A percentile compares a stretch with the other conserved stretches of the same genome.
Evolutionary conservation across 148 eudicot species (phyloP).

Genomic region (Fagopyrum esculentum): DNA sequence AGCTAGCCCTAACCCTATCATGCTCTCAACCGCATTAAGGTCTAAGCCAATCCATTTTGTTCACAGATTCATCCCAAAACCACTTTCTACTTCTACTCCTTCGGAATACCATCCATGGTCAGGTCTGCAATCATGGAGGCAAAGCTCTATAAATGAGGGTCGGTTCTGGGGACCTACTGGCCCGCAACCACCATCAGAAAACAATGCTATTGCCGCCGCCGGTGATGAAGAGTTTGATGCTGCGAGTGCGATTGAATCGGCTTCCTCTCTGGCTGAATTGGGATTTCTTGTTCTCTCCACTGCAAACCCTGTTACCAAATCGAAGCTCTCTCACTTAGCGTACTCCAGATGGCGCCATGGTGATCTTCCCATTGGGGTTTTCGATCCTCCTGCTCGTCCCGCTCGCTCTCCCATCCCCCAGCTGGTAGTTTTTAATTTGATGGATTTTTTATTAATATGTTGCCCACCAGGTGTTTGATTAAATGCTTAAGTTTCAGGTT

Average conservation of each 20-base stretch:
- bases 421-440: conserved; percentile 30
- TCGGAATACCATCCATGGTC: conserved; percentile 46
- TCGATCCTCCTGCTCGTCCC: conserved; percentile 46
- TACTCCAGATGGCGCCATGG: conserved; percentile 40
- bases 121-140: conserved; percentile 71
- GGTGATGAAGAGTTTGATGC: conserved; percentile 5
- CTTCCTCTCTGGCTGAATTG: conserved; percentile 59
- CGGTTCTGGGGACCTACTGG: conserved; percentile 76
- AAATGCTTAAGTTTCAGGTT: conserved; percentile 36
- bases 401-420: conserved; percentile 71
- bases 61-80: neutral
- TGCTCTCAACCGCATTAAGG: conserved; percentile 9
- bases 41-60: neutral
- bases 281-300: conserved; percentile 70
- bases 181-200: conserved; percentile 32
- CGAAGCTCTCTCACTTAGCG: conserved; percentile 71
- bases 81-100: conserved; percentile 9
- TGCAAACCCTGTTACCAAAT: conserved; percentile 56
- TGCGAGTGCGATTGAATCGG: conserved; percentile 20
- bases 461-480: conserved; percentile 3
- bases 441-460: neutral
- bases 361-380: conserved; percentile 51
- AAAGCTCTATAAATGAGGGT: conserved; percentile 37
- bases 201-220: neutral
- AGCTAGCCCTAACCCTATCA: neutral